phyloP scores from a whole-genome alignment of 805 yeast genomes.

The Myxozyma vanderwaltii region DNA sequence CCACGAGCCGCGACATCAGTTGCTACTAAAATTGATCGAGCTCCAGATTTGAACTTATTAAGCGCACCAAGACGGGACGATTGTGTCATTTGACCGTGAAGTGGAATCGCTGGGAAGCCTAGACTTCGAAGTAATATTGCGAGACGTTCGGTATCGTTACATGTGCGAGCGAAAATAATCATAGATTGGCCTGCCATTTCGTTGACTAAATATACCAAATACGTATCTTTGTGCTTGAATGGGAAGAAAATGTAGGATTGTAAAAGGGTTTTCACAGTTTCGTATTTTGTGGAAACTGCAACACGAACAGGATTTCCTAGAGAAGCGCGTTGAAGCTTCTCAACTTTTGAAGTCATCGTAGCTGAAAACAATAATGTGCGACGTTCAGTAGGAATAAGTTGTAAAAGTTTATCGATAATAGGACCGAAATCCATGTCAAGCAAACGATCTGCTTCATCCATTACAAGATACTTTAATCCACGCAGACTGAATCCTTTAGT shows the following conservation, averaged over 20 bases:
- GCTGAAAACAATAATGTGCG: constrained; percentile 89
- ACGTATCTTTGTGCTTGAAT: constrained; percentile 89
- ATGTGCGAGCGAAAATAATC: constrained; percentile 89
- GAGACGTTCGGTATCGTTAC: constrained; percentile 91
- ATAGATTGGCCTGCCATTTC: constrained; percentile 83
- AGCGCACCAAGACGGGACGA: constrained; percentile 88
- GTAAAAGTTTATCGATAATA: constrained; percentile 81
- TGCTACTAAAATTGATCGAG: constrained; percentile 92
- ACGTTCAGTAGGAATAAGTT: constrained; percentile 75
- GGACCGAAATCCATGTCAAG: constrained; percentile 97
- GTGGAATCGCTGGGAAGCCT: constrained; percentile 87
- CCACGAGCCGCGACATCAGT: constrained; percentile 99
- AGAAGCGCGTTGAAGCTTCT: constrained; percentile 91
- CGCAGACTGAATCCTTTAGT: constrained; percentile 89
- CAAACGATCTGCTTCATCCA: constrained; percentile 99
- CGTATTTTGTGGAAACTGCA: constrained; percentile 83
- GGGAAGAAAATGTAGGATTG: constrained; percentile 90
- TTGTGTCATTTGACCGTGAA: constrained; percentile 90
- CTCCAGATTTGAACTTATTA: constrained; percentile 88
- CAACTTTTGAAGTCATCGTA: constrained; percentile 95
- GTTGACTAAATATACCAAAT: constrained; percentile 75
- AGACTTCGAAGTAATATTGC: constrained; percentile 76
- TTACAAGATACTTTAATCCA: constrained; percentile 82
- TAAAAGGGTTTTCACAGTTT: constrained; percentile 90
- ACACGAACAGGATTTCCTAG: constrained; percentile 85